Conservation (phyloP, 2,329 filamentous ascomycete genomes). For the Aureobasidium sp. region DNA sequence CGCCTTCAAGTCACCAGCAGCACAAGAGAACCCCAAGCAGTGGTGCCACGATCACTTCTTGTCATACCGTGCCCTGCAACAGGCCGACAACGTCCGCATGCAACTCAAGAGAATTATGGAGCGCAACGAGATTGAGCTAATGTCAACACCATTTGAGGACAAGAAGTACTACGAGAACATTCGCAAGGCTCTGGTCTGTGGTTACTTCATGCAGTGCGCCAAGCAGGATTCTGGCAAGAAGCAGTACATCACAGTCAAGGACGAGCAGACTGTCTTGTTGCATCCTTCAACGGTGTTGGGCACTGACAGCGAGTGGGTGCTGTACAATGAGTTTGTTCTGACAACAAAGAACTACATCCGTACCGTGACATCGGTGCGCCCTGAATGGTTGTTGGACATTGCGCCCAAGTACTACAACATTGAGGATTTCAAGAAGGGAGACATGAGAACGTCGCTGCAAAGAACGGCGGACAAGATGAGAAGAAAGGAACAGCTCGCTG, state of each 20-base stretch:
- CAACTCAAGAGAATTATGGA: conserved; percentile 98
- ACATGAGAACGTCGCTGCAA: conserved; percentile 62
- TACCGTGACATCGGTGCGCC: conserved; percentile 82
- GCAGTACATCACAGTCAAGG: conserved; percentile 91
- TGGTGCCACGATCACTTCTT: conserved; percentile 99
- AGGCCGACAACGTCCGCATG: conserved; percentile 85
- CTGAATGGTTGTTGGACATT: conserved; percentile 96
- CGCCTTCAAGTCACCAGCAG: conserved; percentile 73
- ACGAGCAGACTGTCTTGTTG: conserved; percentile 85
- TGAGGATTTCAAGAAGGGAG: conserved; percentile 70
- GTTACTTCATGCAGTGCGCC: conserved; percentile 99
- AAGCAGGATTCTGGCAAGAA: conserved; percentile 86
- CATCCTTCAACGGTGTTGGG: conserved; percentile 88
- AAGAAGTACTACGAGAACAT: conserved; percentile 99
- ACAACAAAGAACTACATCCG: conserved; percentile 98
- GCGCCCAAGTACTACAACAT: conserved; percentile 90
- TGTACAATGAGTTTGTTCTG: conserved; percentile 97
- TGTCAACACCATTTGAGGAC: conserved; percentile 85
- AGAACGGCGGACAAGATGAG: conserved; percentile 47
- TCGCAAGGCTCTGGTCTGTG: conserved; percentile 78
- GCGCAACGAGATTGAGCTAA: conserved; percentile 71
- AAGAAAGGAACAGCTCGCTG: conserved; percentile 14
- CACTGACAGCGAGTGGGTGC: conserved; percentile 88
- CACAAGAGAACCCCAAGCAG: conserved; percentile 66
- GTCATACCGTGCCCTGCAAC: conserved; percentile 77